Percentiles rank a stretch among this genome's conserved stretches.
Evolutionary conservation across 2,329 filamentous ascomycete genomes (phyloP).

Genomic region (Raffaelea albimanens): DNA sequence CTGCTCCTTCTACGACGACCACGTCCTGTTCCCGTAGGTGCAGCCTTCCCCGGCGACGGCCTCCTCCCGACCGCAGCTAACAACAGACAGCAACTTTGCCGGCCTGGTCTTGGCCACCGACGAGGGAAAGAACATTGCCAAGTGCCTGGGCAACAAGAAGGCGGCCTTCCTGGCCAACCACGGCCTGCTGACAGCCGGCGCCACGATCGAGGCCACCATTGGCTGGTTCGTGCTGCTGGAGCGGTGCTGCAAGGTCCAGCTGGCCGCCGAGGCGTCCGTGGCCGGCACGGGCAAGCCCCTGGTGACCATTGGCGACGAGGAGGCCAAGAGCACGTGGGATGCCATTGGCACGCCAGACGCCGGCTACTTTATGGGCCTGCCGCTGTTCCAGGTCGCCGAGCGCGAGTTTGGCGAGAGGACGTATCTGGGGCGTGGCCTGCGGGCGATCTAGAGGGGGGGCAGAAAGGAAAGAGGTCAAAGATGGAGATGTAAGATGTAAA

Average conservation of each 20-base stretch:
- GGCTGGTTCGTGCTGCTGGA: constrained; percentile 45
- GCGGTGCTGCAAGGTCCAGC: constrained; percentile 34
- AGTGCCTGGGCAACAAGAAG: constrained; percentile 36
- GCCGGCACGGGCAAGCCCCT: constrained; percentile 41
- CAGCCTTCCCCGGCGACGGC: too few relatives aligned
- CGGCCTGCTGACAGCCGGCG: constrained; percentile 37
- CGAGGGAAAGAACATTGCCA: constrained; percentile 34
- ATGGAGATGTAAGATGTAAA: background rate
- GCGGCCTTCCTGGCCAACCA: constrained; percentile 45
- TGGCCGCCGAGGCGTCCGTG: constrained; percentile 49
- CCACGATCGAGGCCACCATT: constrained; percentile 38
- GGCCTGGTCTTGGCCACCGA: constrained; percentile 34
- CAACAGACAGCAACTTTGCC: constrained; percentile 26
- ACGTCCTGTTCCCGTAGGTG: constrained; percentile 25
- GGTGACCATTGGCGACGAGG: constrained; percentile 12
- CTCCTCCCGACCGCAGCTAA: background rate
- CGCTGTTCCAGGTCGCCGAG: constrained; percentile 17
- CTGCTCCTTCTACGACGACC: constrained; percentile 46
- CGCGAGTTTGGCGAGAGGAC: constrained; percentile 16
- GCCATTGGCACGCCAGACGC: constrained; percentile 11
- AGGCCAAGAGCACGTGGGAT: constrained; percentile 13
- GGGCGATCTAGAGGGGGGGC: background rate
- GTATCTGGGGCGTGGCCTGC: constrained; percentile 13
- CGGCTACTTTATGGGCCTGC: constrained; percentile 14
- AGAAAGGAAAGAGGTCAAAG: background rate